Conservation (phyloP, 2,329 filamentous ascomycete species). For the Diaporthe eres region DNA sequence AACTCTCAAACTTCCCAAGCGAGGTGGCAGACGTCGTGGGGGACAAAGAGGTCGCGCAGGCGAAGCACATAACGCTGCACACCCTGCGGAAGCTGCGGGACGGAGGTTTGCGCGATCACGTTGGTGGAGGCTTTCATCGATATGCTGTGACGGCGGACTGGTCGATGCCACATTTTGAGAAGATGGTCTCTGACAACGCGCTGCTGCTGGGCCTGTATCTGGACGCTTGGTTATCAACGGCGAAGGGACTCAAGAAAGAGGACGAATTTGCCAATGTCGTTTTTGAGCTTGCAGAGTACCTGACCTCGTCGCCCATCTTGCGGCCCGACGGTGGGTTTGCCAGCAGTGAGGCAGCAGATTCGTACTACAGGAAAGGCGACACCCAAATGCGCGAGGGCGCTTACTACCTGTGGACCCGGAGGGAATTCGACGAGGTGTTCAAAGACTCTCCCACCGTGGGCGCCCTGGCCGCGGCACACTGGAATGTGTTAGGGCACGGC, state of each 20-base stretch:
- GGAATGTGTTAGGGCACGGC: slow-evolving; percentile 85
- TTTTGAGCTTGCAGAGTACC: slow-evolving; percentile 87
- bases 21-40: slow-evolving; percentile 92
- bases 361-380: slow-evolving; percentile 79
- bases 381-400: slow-evolving; percentile 90
- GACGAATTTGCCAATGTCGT: slow-evolving; percentile 83
- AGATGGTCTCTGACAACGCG: slow-evolving; percentile 94
- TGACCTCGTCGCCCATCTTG: slow-evolving; percentile 79
- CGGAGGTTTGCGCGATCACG: slow-evolving; percentile 68
- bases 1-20: slow-evolving; percentile 78
- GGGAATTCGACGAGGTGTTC: slow-evolving; percentile 86
- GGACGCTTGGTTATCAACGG: slow-evolving; percentile 81
- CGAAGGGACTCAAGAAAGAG: slow-evolving; percentile 55
- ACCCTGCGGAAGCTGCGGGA: slow-evolving; percentile 82
- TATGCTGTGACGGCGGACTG: slow-evolving; percentile 94
- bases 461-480: slow-evolving; percentile 84
- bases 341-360: slow-evolving; percentile 93
- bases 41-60: slow-evolving; percentile 79
- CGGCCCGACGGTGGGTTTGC: slow-evolving; percentile 82
- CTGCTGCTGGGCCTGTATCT: slow-evolving; percentile 87
- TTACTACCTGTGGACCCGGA: slow-evolving; percentile 93
- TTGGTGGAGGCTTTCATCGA: slow-evolving; percentile 72
- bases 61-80: slow-evolving; percentile 82
- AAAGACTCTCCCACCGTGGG: slow-evolving; percentile 68
- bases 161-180: slow-evolving; percentile 96